A percentile compares a stretch with the other conserved stretches of the same genome.
Evolutionary conservation across 2,329 filamentous ascomycete genomes (phyloP).

Genomic region (Fusarium sp.): DNA sequence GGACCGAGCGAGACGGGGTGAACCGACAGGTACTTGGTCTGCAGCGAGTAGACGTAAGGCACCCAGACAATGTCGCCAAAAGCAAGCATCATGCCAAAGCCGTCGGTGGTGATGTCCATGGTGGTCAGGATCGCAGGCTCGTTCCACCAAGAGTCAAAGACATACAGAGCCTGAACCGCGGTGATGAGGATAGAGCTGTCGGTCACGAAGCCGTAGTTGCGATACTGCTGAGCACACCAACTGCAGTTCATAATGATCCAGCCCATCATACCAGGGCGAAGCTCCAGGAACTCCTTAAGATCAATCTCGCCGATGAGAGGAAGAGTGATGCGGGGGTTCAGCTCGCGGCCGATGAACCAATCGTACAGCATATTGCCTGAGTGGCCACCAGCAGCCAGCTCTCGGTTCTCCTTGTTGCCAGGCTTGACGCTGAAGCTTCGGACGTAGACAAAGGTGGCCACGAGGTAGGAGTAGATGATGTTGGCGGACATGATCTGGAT

Average conservation of each 20-base stretch:
- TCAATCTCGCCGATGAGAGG: slow-evolving; percentile 87
- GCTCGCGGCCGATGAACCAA: slow-evolving; percentile 95
- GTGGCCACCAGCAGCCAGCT: slow-evolving; percentile 84
- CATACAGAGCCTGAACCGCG: slow-evolving; percentile 81
- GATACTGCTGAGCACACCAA: slow-evolving; percentile 89
- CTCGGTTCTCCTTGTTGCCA: slow-evolving; percentile 76
- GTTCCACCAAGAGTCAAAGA: slow-evolving; percentile 86
- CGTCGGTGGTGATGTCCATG: slow-evolving; percentile 93
- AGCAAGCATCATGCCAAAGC: slow-evolving; percentile 93
- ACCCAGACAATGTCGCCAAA: slow-evolving; percentile 96
- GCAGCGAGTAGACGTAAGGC: slow-evolving; percentile 87
- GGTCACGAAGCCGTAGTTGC: slow-evolving; percentile 82
- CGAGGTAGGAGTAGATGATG: slow-evolving; percentile 76
- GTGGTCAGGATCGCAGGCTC: slow-evolving; percentile 90
- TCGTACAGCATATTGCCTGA: slow-evolving; percentile 91
- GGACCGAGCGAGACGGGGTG: slow-evolving; percentile 84
- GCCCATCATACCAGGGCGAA: slow-evolving; percentile 90
- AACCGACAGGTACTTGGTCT: slow-evolving; percentile 84
- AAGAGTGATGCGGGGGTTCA: slow-evolving; percentile 85
- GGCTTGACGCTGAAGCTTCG: slow-evolving; percentile 83
- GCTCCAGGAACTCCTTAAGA: slow-evolving; percentile 89
- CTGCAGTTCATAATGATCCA: slow-evolving; percentile 89
- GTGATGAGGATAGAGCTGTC: slow-evolving; percentile 87
- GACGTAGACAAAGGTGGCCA: slow-evolving; percentile 84
- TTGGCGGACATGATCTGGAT: slow-evolving; percentile 86